Percentiles rank a stretch among this genome's conserved stretches.
These are phyloP conservation scores for Sporothrix globosa DNA, from an alignment of 2,329 filamentous ascomycete genomes.

Conservation along the genomic window DNA sequence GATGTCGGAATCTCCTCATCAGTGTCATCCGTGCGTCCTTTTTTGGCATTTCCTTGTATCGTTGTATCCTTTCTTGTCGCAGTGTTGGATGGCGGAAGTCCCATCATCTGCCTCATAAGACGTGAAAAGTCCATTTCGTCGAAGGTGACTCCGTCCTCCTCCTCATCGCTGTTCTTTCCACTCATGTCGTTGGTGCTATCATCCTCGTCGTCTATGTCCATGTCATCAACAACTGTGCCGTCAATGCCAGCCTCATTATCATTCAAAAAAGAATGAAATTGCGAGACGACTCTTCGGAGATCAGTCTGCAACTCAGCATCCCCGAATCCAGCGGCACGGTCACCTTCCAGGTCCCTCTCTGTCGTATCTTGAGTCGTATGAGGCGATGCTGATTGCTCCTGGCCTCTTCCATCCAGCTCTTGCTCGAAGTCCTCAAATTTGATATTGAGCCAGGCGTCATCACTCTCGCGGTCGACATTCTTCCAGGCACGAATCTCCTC, in stretches of 20 bases:
- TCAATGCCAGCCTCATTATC: constrained; percentile 81
- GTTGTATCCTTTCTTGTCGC: background rate
- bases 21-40: background rate
- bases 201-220: constrained; percentile 66
- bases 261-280: constrained; percentile 91
- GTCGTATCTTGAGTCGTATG: background rate
- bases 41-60: background rate
- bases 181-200: constrained; percentile 50
- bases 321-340: constrained; percentile 56
- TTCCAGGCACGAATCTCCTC: constrained; percentile 74
- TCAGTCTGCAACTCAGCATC: constrained; percentile 71
- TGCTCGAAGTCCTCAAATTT: constrained; percentile 85
- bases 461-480: constrained; percentile 65
- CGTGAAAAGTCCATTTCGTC: constrained; percentile 81
- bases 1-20: background rate
- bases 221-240: constrained; percentile 72
- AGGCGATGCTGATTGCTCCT: background rate
- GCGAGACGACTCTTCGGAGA: constrained; percentile 84
- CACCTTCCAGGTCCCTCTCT: background rate
- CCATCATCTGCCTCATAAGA: constrained; percentile 95
- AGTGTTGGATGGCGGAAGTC: constrained; percentile 50
- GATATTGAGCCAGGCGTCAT: constrained; percentile 91
- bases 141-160: constrained; percentile 77
- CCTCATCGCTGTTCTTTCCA: constrained; percentile 60
- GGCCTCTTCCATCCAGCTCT: constrained; percentile 63